phyloP scores from a whole-genome alignment of 176 grass and related monocot genomes.

The Poa annua region DNA sequence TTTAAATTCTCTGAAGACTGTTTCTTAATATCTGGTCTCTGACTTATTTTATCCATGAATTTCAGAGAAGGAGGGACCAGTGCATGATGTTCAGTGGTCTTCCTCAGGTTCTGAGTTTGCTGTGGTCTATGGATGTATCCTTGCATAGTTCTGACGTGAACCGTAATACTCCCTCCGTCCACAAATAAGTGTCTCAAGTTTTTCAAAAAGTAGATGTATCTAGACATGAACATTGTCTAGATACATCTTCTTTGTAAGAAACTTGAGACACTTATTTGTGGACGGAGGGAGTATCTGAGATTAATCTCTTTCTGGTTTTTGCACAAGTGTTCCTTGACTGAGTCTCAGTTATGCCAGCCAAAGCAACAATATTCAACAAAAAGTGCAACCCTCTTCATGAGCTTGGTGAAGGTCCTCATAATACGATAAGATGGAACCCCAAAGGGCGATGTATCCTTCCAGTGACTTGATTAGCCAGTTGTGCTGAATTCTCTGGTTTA shows the following conservation, averaged over 20 bases:
- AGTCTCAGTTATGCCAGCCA: slow-evolving; percentile 85
- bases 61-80: slow-evolving; percentile 85
- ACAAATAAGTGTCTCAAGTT: too few species aligned
- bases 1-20: not conserved
- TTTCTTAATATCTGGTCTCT: slow-evolving; percentile 12
- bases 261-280: too few species aligned
- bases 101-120: slow-evolving; percentile 82
- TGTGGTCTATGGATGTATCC: slow-evolving; percentile 94
- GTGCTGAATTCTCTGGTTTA: slow-evolving; percentile 18
- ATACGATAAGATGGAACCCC: slow-evolving; percentile 96
- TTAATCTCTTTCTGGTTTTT: slow-evolving; percentile 30
- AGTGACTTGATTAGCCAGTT: slow-evolving; percentile 26
- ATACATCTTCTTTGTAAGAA: too few species aligned
- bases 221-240: too few species aligned
- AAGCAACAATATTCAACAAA: slow-evolving; percentile 83
- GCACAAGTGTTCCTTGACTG: slow-evolving; percentile 53
- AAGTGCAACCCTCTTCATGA: slow-evolving; percentile 90
- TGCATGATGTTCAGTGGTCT: slow-evolving; percentile 95
- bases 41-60: not conserved
- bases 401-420: slow-evolving; percentile 94
- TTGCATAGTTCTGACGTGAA: slow-evolving; percentile 36
- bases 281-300: too few species aligned
- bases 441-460: slow-evolving; percentile 90
- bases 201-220: too few species aligned
- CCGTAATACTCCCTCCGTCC: too few species aligned